Evolutionary conservation across 2,329 filamentous ascomycete species (phyloP), one percentile per base, ranked within the genome.

Genomic region (Helminthosporium solani): DNA sequence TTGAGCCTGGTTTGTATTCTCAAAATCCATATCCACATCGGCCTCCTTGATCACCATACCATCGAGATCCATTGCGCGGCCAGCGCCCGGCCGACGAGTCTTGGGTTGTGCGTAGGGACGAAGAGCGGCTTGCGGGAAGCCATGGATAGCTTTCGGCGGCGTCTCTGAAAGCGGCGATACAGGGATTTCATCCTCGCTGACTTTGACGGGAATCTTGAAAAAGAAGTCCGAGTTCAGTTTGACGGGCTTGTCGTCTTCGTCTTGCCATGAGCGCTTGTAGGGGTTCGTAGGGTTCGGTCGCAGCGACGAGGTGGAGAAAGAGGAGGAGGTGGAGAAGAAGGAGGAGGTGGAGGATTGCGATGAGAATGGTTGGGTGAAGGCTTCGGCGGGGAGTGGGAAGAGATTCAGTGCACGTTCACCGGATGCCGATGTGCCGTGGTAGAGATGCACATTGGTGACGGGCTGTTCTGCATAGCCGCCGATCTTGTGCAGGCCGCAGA

Each of bases 401-500:
- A 57, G 18, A 27, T 56, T 58, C 47, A 66, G 42, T 47, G 58
- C 51, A 2, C 53, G 46, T 21, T 47, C 44, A 41, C 43, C 55
- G 70, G 56, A 68, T 71, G 54, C 66, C 70, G 41, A 72, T 61
- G 57, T 61, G 68, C 63, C 56, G 68, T 42, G 54, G 58, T 60
- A 70, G 50, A 65, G 64, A 41, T 57, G 60, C 31, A 57, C 50
- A 33, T 64, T 62, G 2, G 59, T 63, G 18, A 73, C 67, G 12
- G 81, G 75, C 64, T 90, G 86, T 21, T 78, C 74, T 23, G 79
- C 79, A 33, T 85, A 72, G 0, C 87, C 87, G 31, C 87, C 88
- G 45, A 88, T 77, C 61, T 85, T 90, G 72, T 89, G 79, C 55
- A 94, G 78, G 20, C 88, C 90, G 65, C 88, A 92, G 65, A 90